phyloP scores from a whole-genome alignment of 1,284 basidiomycete species.

The Trametes polyzona region DNA sequence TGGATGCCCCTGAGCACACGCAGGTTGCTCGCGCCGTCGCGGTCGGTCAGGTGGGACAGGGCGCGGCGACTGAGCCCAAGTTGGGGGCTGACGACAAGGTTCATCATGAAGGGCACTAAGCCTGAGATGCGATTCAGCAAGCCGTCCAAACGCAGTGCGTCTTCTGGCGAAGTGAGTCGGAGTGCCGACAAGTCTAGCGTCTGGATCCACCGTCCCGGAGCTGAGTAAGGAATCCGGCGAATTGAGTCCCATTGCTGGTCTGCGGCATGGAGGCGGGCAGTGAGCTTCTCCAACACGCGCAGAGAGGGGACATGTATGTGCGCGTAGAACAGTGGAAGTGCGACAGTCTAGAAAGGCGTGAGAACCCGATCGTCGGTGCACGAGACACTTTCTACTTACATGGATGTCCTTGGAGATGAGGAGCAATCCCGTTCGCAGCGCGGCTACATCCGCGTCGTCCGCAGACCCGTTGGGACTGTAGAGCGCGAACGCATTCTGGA shows the following conservation, averaged over 20 bases:
- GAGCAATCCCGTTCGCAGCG: conserved; percentile 42
- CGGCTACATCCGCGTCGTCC: conserved; percentile 12
- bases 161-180: conserved; percentile 44
- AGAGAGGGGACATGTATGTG: conserved; percentile 53
- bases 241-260: conserved; percentile 87
- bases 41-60: conserved; percentile 55
- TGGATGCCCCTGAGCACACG: conserved; percentile 64
- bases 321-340: conserved; percentile 69
- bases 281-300: conserved; percentile 58
- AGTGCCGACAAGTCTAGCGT: conserved; percentile 69
- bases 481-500: conserved; percentile 51
- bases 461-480: conserved; percentile 21
- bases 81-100: conserved; percentile 61
- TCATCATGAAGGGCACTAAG: conserved; percentile 67
- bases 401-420: conserved; percentile 73
- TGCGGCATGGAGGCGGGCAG: conserved; percentile 54
- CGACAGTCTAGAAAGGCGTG: conserved; percentile 55
- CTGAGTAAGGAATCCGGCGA: conserved; percentile 79
- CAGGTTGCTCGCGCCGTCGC: conserved; percentile 58
- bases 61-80: conserved; percentile 65
- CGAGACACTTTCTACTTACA: conserved; percentile 46
- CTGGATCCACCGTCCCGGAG: conserved; percentile 84
- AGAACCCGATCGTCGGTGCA: background rate
- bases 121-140: conserved; percentile 68
- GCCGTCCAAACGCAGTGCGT: conserved; percentile 58